Percentiles rank a stretch among this genome's conserved stretches.
These are phyloP conservation scores for Colletotrichum tofieldiae DNA, from an alignment of 2,329 filamentous ascomycete species.

Conservation along the genomic window DNA sequence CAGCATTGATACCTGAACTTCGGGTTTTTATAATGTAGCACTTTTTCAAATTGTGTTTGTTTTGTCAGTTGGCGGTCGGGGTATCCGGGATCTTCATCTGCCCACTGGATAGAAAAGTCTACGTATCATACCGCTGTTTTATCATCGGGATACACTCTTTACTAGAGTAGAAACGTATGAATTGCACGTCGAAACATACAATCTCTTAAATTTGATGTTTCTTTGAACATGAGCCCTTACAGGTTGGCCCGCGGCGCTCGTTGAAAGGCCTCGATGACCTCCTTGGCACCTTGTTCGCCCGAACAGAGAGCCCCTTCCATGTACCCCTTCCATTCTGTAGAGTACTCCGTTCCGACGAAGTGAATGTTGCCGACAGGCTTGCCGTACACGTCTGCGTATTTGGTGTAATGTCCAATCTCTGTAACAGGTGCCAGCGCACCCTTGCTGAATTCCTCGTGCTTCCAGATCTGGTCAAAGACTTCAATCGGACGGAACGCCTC, in stretches of 20 bases:
- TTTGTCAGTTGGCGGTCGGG: background rate
- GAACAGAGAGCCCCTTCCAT: conserved; percentile 66
- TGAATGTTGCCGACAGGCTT: conserved; percentile 59
- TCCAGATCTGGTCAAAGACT: conserved; percentile 53
- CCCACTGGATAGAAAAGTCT: too few species aligned
- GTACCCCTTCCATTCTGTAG: conserved; percentile 65
- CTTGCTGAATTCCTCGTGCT: conserved; percentile 52
- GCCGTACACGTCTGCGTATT: conserved; percentile 49
- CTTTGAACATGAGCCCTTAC: background rate
- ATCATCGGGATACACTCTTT: background rate
- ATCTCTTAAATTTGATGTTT: background rate
- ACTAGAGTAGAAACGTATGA: background rate
- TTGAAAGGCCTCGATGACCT: conserved; percentile 53
- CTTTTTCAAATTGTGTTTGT: background rate
- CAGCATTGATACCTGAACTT: conserved; percentile 15
- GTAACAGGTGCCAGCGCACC: conserved; percentile 54
- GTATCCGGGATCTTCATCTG: background rate
- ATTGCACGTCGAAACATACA: too few species aligned
- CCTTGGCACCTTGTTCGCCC: conserved; percentile 58
- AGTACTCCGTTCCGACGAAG: conserved; percentile 66
- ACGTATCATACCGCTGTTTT: background rate
- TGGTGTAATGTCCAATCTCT: conserved; percentile 50
- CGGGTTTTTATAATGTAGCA: conserved; percentile 29
- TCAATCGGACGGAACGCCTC: conserved; percentile 48
- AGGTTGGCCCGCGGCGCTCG: background rate